A percentile compares a stretch with the other conserved stretches of the same genome.
Evolutionary conservation across 2,329 filamentous ascomycete species (phyloP).

Genomic region (Pseudodiploospora longispora): DNA sequence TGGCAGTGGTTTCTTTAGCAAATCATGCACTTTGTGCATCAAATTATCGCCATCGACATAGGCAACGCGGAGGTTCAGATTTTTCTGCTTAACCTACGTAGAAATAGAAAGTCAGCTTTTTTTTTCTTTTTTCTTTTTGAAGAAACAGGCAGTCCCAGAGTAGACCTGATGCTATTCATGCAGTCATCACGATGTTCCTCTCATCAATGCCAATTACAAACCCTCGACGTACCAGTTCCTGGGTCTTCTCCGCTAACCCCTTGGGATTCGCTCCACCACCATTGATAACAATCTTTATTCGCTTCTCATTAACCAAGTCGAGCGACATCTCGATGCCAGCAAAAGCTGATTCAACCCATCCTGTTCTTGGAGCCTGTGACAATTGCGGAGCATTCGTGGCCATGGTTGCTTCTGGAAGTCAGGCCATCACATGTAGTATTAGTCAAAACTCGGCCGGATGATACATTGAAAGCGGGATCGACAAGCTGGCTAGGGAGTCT

Average conservation of each 20-base stretch:
- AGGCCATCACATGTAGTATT: not conserved
- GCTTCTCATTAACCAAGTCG: constrained; percentile 30
- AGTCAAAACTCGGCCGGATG: not conserved
- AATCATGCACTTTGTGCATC: constrained; percentile 12
- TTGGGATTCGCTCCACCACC: constrained; percentile 48
- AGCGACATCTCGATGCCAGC: constrained; percentile 17
- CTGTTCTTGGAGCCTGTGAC: constrained; percentile 6
- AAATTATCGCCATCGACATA: constrained; percentile 32
- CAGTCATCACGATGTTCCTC: no score
- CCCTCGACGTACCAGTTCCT: constrained; percentile 9
- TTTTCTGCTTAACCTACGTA: constrained; percentile 17
- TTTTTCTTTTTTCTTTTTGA: no score
- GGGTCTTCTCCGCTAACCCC: constrained; percentile 33
- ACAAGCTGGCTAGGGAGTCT: constrained; percentile 8
- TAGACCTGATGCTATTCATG: no score
- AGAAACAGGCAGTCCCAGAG: no score
- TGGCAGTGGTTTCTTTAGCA: constrained; percentile 1
- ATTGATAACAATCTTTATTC: constrained; percentile 48
- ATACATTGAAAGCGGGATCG: constrained; percentile 11
- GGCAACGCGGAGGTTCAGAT: constrained; percentile 24
- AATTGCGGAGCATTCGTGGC: constrained; percentile 12
- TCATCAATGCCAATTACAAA: no score
- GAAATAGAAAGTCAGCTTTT: not conserved
- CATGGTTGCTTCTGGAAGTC: constrained; percentile 18
- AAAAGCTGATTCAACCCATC: constrained; percentile 15